Evolutionary conservation across 108 stramenopile species (phyloP).

Genomic region (Cyclostephanos tholiformis): DNA sequence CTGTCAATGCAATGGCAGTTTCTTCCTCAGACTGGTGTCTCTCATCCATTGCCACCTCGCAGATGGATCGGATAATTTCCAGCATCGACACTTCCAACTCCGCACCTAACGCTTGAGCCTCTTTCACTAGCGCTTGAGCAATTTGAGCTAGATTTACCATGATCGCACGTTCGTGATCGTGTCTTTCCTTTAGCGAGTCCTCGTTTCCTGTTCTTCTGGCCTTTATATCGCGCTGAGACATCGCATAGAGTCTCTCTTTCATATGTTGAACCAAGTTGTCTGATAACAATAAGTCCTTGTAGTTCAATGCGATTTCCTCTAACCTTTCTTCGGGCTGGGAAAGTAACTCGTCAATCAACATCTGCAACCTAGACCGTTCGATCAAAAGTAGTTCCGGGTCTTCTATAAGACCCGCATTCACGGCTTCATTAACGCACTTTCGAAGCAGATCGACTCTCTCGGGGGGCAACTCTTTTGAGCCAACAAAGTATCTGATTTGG

Average conservation of each 20-base stretch:
- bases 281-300: conserved; percentile 85
- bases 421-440: conserved; percentile 65
- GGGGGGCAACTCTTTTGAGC: conserved; percentile 54
- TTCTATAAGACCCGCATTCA: conserved; percentile 71
- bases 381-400: conserved; percentile 62
- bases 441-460: conserved; percentile 65
- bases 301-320: conserved; percentile 73
- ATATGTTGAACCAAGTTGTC: conserved; percentile 75
- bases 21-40: conserved; percentile 78
- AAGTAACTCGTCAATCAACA: conserved; percentile 77
- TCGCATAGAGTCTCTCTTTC: conserved; percentile 59
- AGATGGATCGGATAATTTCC: conserved; percentile 85
- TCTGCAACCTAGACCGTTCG: conserved; percentile 69
- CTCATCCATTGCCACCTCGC: conserved; percentile 91
- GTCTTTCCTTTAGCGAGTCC: conserved; percentile 44
- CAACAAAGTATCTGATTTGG: conserved; percentile 59
- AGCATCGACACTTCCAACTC: conserved; percentile 83
- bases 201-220: conserved; percentile 49
- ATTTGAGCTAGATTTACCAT: conserved; percentile 71
- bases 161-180: conserved; percentile 67
- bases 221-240: conserved; percentile 73
- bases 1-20: conserved; percentile 77
- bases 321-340: conserved; percentile 83
- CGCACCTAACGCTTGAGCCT: conserved; percentile 78
- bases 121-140: conserved; percentile 76